Base-by-base conservation (phyloP, 1,139 yeast genomes). In the Taphrina populina region DNA sequence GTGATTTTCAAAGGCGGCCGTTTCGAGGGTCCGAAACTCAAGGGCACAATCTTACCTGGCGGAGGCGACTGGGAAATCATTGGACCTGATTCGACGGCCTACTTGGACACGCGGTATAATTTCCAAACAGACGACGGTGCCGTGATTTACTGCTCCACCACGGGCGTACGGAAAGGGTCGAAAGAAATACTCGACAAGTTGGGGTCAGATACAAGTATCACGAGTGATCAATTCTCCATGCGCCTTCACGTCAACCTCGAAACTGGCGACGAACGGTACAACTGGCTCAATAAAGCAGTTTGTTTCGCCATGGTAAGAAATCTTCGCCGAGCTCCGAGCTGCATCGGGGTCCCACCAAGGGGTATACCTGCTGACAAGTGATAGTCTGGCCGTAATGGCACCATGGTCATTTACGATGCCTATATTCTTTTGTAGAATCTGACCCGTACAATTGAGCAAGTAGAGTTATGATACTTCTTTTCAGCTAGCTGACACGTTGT, bases 1-100 rank as follows among this genome's bases (percentile, higher is more conserved):
- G 54, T 49, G 39, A 49, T 49, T 19, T 49, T 49, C 40, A 49
- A 49, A 30, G 54, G 54, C 13, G 54, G 54, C 10, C 54, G 54
- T 8, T 49, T 49, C 46, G 44, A 49, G 26, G 54, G 54, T 4
- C 54, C 46, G 21, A 37, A 49, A 13, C 15, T 49, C 24, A 26
- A 15, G 1, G 54, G 54, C 5, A 30, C 24, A 13, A 49, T 49
- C 30, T 39, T 49, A 39, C 54, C 54, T 2, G 54, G 54, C 11
- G 54, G 54, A 3, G 46, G 54, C 3, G 54, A 49, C 40, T 49
- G 54, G 54, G 54, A 49, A 13, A 39, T 33, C 23, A 40, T 49
- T 10, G 54, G 34, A 3, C 46, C 26, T 8, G 54, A 49, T 24
- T 49, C 54, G 47, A 43, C 47, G 27, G 47, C 47, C 33, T 49